Evolutionary conservation across 2,329 filamentous ascomycete species (phyloP), one percentile per base, ranked within the genome.

Genomic region (Colletotrichum sp.): DNA sequence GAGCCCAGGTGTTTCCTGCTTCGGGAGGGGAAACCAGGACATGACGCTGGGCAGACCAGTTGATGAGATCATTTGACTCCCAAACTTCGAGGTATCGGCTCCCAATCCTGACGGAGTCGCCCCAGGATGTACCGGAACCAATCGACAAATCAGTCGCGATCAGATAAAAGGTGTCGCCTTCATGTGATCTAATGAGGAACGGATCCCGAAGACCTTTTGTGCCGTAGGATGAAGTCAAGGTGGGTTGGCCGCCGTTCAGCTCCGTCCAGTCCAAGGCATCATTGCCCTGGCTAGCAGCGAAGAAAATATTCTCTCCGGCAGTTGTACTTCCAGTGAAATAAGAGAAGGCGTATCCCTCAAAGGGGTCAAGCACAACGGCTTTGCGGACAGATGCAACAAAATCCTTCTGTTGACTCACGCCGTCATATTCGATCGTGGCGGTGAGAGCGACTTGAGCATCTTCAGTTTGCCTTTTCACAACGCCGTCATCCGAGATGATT

Each of bases 1-100:
- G 88, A 0, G 88, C 88, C 88, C 88, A 90, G 1, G 89, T 90
- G 65, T 89, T 90, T 4, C 89, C 89, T 0, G 88, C 89, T 0
- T 84, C 87, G 1, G 83, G 76, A 0, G 88, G 88, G 0, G 88
- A 89, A 0, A 90, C 87, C 7, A 85, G 82, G 26, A 89, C 81
- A 26, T 89, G 88, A 18, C 89, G 85, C 73, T 90, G 88, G 24
- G 81, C 82, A 2, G 87, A 88, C 89, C 89, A 90, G n/a, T 79
- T 87, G 28, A 86, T 81, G 2, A 90, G 83, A 71, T 90, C 87
- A 18, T 81, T 81, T 0, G 87, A 88, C 77, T 90, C 88, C 89
- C 89, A 90, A 7, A 90, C 82, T 75, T 90, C 87, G 4, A 90
- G 83, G 69, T 89, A 90, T 9, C 85, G 84, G 75, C 87, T 90